These are phyloP conservation scores for Piper longum DNA, from an alignment of 164 flowering plant species.

Conservation along the genomic window DNA sequence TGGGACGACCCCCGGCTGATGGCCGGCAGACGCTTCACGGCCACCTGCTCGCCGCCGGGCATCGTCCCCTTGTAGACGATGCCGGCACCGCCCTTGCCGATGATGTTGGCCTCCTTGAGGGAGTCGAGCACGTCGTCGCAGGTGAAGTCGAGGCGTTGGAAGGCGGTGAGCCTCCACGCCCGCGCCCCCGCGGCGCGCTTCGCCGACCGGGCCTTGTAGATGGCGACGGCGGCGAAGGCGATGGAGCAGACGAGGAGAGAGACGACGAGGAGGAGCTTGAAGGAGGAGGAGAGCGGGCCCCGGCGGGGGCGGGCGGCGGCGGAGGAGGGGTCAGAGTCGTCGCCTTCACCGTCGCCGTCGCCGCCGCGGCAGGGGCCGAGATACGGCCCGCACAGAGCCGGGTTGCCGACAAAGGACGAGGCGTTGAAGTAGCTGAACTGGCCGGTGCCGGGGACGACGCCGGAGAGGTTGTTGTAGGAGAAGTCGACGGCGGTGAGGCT, in stretches of 20 bases:
- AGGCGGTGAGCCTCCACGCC: conserved; percentile 88
- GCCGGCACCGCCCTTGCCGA: conserved; percentile 98
- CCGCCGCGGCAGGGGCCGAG: conserved; percentile 73
- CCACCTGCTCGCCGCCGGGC: conserved; percentile 79
- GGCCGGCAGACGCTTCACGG: conserved; percentile 80
- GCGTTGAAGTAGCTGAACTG: conserved; percentile 94
- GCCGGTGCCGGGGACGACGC: conserved; percentile 83
- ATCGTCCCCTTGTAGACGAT: conserved; percentile 84
- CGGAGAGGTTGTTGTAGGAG: conserved; percentile 80
- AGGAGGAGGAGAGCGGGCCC: conserved; percentile 58
- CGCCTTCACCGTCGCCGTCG: conserved; percentile 33
- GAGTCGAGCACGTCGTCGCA: conserved; percentile 77
- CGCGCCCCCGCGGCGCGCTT: conserved; percentile 66
- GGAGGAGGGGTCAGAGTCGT: conserved; percentile 16
- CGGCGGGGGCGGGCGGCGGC: conserved; percentile 22
- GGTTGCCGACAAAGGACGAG: conserved; percentile 80
- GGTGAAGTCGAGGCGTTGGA: conserved; percentile 85
- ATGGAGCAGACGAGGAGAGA: conserved; percentile 85
- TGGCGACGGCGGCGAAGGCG: conserved; percentile 79
- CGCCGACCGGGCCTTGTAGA: conserved; percentile 72
- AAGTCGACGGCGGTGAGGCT: conserved; percentile 91
- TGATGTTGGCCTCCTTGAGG: conserved; percentile 90
- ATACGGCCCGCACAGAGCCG: conserved; percentile 84
- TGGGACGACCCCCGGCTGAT: conserved; percentile 91
- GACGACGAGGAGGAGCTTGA: conserved; percentile 78